A percentile compares a stretch with the other conserved stretches of the same genome.
Conservation (phyloP, 2,329 filamentous ascomycete genomes). For the Monosporascus ibericus region DNA sequence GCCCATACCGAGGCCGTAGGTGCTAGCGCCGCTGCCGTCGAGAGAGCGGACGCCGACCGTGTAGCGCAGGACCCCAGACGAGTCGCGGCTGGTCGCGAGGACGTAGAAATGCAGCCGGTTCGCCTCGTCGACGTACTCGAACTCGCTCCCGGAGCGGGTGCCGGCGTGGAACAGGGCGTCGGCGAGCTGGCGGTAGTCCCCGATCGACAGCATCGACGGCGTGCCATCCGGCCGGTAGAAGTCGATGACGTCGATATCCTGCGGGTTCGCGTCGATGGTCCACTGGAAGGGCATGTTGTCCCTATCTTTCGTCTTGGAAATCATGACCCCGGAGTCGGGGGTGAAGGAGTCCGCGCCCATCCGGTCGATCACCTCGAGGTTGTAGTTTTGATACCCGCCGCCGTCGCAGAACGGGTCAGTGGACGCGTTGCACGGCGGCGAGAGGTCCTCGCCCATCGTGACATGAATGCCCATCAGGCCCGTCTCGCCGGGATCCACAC, state of each 20-base stretch:
- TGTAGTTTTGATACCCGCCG: slow-evolving; percentile 43
- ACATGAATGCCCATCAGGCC: slow-evolving; percentile 43
- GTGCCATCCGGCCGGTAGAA: slow-evolving; percentile 44
- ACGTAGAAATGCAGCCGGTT: slow-evolving; percentile 47
- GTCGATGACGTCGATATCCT: slow-evolving; percentile 44
- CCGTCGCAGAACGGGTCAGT: slow-evolving; percentile 45
- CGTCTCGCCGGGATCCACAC: slow-evolving; percentile 31
- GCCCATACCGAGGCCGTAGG: slow-evolving; percentile 30
- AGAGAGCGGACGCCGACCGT: slow-evolving; percentile 41
- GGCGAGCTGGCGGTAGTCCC: slow-evolving; percentile 47
- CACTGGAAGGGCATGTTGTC: slow-evolving; percentile 44
- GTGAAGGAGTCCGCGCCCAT: slow-evolving; percentile 49
- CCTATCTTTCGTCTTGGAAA: slow-evolving; percentile 45
- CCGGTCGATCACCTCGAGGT: slow-evolving; percentile 46
- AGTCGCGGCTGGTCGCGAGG: slow-evolving; percentile 35
- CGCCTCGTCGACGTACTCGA: slow-evolving; percentile 39
- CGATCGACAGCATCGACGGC: slow-evolving; percentile 39
- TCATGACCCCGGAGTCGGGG: slow-evolving; percentile 45
- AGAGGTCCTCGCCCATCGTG: slow-evolving; percentile 36
- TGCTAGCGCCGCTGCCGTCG: slow-evolving; percentile 27
- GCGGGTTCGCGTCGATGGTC: slow-evolving; percentile 48
- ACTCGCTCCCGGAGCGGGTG: slow-evolving; percentile 43
- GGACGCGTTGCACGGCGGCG: slow-evolving; percentile 35
- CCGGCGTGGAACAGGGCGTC: slow-evolving; percentile 51
- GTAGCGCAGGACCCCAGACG: slow-evolving; percentile 39